Percentiles rank a stretch among this genome's conserved stretches.
Evolutionary conservation across 192 early-diverging fungal species (phyloP).

Genomic region (Rhizophagus prolifer): DNA sequence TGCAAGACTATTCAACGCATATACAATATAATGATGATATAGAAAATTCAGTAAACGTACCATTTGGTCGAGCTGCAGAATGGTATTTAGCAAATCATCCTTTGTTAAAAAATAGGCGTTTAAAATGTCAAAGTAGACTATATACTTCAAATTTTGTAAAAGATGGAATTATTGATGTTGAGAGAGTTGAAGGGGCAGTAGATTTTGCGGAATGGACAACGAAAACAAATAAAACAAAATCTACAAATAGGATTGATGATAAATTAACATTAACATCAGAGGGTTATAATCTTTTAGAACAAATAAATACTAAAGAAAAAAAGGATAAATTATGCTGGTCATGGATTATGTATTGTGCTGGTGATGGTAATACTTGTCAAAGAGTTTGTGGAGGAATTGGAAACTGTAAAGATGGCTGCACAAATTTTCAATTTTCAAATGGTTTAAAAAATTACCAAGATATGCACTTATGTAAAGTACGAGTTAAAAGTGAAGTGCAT

Average conservation of each 20-base stretch:
- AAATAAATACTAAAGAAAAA: neutral
- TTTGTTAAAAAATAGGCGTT: neutral
- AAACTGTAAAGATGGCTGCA: too few species aligned
- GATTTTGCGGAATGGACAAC: constrained; percentile 3
- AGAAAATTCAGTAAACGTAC: neutral
- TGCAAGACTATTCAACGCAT: neutral
- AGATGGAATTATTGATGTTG: neutral
- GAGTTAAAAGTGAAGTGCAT: too few species aligned
- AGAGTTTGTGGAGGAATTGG: too few species aligned
- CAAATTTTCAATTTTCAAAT: too few species aligned
- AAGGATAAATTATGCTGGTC: constrained; percentile 18
- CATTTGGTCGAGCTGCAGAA: neutral
- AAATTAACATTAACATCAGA: neutral
- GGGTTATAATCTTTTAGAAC: neutral
- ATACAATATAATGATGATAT: constrained; percentile 17
- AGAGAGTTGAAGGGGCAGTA: neutral
- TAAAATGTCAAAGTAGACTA: neutral
- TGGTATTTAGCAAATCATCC: constrained; percentile 10
- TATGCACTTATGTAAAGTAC: too few species aligned
- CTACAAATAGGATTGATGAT: too few species aligned
- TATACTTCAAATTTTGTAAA: neutral
- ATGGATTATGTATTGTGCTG: constrained; percentile 6
- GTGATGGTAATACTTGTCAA: neutral
- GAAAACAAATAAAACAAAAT: too few species aligned
- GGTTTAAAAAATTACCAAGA: too few species aligned